Conservation (phyloP, 352 stramenopile genomes). For the Pythium sp. region DNA sequence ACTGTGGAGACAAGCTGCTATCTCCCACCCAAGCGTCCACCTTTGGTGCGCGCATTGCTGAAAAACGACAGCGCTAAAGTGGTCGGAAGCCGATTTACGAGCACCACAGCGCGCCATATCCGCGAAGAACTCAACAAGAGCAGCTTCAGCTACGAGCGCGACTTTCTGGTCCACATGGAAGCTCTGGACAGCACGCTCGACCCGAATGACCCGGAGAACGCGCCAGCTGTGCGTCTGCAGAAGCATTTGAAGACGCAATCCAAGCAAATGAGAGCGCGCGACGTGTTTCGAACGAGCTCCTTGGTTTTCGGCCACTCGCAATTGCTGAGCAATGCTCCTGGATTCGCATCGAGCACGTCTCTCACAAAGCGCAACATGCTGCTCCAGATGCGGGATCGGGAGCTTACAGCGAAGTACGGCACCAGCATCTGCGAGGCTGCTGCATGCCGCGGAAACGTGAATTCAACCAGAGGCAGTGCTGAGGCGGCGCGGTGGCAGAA, state of each 20-base stretch:
- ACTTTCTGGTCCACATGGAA: slow-evolving; percentile 57
- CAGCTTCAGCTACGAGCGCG: slow-evolving; percentile 51
- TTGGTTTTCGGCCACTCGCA: slow-evolving; percentile 15
- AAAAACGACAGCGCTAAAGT: slow-evolving; percentile 8
- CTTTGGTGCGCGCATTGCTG: slow-evolving; percentile 5
- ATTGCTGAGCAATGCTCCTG: not conserved
- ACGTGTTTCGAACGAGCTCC: slow-evolving; percentile 42
- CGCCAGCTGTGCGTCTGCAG: slow-evolving; percentile 41
- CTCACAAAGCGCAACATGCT: slow-evolving; percentile 72
- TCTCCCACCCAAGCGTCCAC: slow-evolving; percentile 15
- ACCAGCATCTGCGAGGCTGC: slow-evolving; percentile 38
- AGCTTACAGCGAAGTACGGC: slow-evolving; percentile 40
- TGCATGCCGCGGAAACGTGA: slow-evolving; percentile 15
- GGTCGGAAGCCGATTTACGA: slow-evolving; percentile 1
- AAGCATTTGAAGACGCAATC: slow-evolving; percentile 40
- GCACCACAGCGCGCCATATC: not conserved
- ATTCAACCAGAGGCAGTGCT: not conserved
- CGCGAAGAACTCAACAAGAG: slow-evolving; percentile 24
- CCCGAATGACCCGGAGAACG: slow-evolving; percentile 74
- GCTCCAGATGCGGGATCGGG: slow-evolving; percentile 50
- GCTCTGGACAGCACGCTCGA: slow-evolving; percentile 44
- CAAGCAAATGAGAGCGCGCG: slow-evolving; percentile 24
- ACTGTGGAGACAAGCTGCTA: not conserved
- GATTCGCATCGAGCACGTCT: not conserved
- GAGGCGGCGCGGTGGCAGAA: slow-evolving; percentile 19